phyloP scores from a whole-genome alignment of 306 rosid species.

The Phaseolus lunatus region DNA sequence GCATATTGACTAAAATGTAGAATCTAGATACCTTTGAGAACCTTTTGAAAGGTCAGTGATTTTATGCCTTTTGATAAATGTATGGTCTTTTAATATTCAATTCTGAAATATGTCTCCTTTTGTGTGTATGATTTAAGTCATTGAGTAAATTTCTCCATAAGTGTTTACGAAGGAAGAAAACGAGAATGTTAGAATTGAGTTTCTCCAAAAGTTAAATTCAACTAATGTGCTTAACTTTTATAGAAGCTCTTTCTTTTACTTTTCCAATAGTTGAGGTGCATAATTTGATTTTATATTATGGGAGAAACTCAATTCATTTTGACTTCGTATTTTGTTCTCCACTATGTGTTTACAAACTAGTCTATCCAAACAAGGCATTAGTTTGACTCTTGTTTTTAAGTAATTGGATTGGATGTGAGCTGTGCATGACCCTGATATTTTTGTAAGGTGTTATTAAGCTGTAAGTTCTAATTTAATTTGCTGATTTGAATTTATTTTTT shows the following conservation, averaged over 20 bases:
- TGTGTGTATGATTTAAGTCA: not conserved
- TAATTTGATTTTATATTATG: not conserved
- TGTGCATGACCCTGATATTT: not conserved
- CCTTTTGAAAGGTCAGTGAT: not conserved
- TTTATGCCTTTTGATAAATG: not conserved
- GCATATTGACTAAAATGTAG: not conserved
- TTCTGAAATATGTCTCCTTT: not conserved
- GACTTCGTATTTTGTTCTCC: not conserved
- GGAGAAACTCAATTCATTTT: not conserved
- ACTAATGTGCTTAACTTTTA: too few relatives aligned
- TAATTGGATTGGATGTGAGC: not conserved
- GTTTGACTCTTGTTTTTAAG: not conserved
- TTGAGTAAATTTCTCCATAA: not conserved
- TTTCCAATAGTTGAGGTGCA: not conserved
- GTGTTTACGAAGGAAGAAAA: not conserved
- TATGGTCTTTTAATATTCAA: not conserved
- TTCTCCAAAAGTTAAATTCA: not conserved
- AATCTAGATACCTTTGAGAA: not conserved
- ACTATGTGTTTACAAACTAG: not conserved
- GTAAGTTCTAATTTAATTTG: not conserved
- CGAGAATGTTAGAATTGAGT: not conserved
- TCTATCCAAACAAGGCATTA: not conserved
- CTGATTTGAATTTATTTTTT: too few relatives aligned
- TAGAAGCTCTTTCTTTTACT: too few relatives aligned
- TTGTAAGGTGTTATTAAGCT: not conserved